Base-by-base conservation (phyloP, 2,329 filamentous ascomycete species). In the Podosphaera aphanis region DNA sequence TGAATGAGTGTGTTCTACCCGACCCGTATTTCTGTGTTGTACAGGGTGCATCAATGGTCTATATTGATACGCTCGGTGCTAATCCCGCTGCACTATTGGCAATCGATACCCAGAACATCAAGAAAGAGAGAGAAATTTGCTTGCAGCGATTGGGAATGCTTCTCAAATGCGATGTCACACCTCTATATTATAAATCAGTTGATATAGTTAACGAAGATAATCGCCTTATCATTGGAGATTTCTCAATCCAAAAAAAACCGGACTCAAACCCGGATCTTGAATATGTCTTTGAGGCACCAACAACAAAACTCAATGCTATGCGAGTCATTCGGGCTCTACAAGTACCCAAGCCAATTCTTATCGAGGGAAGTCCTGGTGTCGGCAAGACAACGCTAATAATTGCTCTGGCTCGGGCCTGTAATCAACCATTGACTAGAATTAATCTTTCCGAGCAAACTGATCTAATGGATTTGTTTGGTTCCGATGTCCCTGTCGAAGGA, bases 371-470 rank as follows among this genome's bases (percentile, higher is more conserved):
- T 54, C 90, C 90, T n/a, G 90, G 90, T 59, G 90, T 99, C 19
- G 90, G 90, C 47, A 99, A 98, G 65, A 99, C 90, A 0, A 93
- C 88, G 1, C 69, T 99, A 13, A 76, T 99, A 19, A 79, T 80
- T 40, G 86, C 90, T 0, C 67, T 98, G 40, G 82, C 92, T 1
- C 72, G 73, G 53, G 77, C 79, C 3, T 80, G 83, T 51, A 84
- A 86, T 4, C 79, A 79, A 50, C 79, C 82, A 6, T 64, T 99
- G 50, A 93, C 85, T 0, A 74, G 90, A 55, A 94, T 99, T 62
- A 99, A 99, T 57, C 67, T 99, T 49, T 95, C 90, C 0, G 90
- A 98, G 55, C 90, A 98, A 63, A 98, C 92, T 0, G 90, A 98
- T 61, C 66, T 98, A 43, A 94, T 95, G 72, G 90, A 98, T 59